Evolutionary conservation across 163 green algal genomes (phyloP).

Genomic region (Scenedesmus sp.): DNA sequence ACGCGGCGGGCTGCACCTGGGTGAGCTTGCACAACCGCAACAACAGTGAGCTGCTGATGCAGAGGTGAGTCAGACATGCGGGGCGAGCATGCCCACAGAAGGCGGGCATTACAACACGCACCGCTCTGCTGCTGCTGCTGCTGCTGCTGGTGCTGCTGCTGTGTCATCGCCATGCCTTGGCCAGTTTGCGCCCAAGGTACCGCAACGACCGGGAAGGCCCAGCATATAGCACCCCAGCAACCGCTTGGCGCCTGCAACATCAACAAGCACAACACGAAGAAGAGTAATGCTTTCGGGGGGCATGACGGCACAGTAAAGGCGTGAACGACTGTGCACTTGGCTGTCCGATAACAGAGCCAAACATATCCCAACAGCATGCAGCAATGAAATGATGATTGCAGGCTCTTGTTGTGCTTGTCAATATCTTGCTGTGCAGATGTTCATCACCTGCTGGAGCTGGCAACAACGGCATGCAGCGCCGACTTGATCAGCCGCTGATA

Average conservation of each 20-base stretch:
- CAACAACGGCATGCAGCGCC: slow-evolving; percentile 36
- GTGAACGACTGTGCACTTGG: no score
- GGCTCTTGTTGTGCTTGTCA: background rate
- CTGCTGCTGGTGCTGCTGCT: background rate
- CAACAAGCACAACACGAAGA: slow-evolving; percentile 1
- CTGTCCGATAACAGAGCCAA: background rate
- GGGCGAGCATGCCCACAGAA: background rate
- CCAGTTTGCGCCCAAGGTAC: slow-evolving; percentile 65
- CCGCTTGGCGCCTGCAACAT: slow-evolving; percentile 60
- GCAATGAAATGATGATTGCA: background rate
- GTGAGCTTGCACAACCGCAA: background rate
- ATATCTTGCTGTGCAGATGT: background rate
- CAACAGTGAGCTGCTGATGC: background rate
- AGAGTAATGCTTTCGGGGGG: background rate
- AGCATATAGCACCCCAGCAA: slow-evolving; percentile 61
- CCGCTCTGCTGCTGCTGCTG: background rate
- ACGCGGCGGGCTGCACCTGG: no score
- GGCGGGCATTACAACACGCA: background rate
- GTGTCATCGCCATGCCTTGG: slow-evolving; percentile 57
- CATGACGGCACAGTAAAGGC: background rate
- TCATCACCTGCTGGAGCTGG: slow-evolving; percentile 37
- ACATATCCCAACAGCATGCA: background rate
- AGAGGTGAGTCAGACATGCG: background rate
- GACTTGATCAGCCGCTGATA: slow-evolving; percentile 33
- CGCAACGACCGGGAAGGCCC: slow-evolving; percentile 59